These are phyloP conservation scores for Aspergillus indologenus DNA, from an alignment of 495 filamentous ascomycete genomes.

Conservation along the genomic window DNA sequence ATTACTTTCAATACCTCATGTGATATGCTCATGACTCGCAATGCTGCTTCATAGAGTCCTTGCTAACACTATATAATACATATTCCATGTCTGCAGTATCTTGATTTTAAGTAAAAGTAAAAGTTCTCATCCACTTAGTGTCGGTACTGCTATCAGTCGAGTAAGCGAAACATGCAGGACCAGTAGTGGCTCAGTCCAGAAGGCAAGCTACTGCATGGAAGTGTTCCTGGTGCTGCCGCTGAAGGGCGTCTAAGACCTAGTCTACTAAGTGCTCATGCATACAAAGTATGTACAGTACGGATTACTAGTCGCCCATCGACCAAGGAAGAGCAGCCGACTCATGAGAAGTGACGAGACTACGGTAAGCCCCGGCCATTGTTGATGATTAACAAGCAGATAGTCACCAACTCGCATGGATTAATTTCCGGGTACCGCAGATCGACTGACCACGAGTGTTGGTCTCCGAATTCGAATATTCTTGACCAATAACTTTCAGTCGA, in stretches of 20 bases:
- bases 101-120: no score
- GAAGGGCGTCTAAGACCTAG: background rate
- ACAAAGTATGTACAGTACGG: background rate
- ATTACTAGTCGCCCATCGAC: background rate
- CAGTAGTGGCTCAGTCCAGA: background rate
- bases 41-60: no score
- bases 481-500: background rate
- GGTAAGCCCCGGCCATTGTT: background rate
- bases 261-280: no score
- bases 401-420: conserved; percentile 13
- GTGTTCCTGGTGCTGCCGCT: background rate
- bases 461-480: background rate
- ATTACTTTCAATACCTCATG: background rate
- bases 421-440: conserved; percentile 25
- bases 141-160: background rate
- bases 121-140: no score
- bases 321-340: background rate
- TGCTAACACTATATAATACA: background rate
- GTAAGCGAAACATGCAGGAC: background rate
- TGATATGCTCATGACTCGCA: background rate
- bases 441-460: conserved; percentile 1
- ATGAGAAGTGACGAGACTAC: background rate
- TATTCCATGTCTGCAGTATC: no score
- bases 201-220: background rate
- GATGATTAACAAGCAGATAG: conserved; percentile 4